A percentile compares a stretch with the other conserved stretches of the same genome.
phyloP scores from a whole-genome alignment of 805 yeast genomes.

The Debaryomyces hansenii region DNA sequence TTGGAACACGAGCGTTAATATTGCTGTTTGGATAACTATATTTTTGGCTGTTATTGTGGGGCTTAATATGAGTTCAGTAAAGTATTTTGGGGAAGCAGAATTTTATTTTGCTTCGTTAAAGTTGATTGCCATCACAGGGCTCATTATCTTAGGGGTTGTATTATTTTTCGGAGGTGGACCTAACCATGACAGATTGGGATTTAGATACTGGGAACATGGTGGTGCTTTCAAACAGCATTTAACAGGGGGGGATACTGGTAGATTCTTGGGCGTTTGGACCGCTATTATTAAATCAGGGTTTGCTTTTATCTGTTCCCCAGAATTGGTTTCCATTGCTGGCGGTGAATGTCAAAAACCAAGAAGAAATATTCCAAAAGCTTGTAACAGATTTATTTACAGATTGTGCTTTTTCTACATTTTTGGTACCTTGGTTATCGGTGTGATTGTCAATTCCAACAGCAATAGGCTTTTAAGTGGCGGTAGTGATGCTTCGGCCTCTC shows the following conservation, averaged over 20 bases:
- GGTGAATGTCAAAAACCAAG: constrained; percentile 37
- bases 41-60: constrained; percentile 24
- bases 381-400: constrained; percentile 57
- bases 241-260: constrained; percentile 55
- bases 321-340: constrained; percentile 72
- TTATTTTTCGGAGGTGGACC: constrained; percentile 41
- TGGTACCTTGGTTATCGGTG: constrained; percentile 42
- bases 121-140: constrained; percentile 29
- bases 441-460: constrained; percentile 32
- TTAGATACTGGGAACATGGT: constrained; percentile 41
- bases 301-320: constrained; percentile 64
- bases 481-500: constrained; percentile 58
- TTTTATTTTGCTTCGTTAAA: constrained; percentile 35
- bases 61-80: constrained; percentile 30
- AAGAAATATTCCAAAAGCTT: constrained; percentile 52
- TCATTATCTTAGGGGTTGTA: constrained; percentile 33
- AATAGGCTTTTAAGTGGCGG: constrained; percentile 20
- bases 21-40: constrained; percentile 42
- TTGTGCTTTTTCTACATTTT: constrained; percentile 39
- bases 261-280: constrained; percentile 63
- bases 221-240: constrained; percentile 44
- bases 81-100: constrained; percentile 37
- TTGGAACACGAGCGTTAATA: constrained; percentile 28
- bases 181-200: constrained; percentile 43
- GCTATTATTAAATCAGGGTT: constrained; percentile 65